A percentile compares a stretch with the other conserved stretches of the same genome.
Conservation (phyloP, 139 green algal genomes). For the Chlamydomonas sphaeroides region DNA sequence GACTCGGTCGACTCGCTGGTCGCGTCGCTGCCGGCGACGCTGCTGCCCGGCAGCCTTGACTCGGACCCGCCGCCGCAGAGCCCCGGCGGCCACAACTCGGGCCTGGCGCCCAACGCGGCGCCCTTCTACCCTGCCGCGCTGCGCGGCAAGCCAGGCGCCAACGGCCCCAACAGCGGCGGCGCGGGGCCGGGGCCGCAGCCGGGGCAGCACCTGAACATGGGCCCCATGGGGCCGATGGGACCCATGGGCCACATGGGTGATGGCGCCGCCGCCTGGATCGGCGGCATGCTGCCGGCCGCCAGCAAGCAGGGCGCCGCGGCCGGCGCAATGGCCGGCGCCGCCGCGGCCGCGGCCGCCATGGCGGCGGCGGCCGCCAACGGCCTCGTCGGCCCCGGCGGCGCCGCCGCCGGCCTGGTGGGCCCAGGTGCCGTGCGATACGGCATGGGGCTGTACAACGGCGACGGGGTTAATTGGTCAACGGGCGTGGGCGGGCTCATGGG, state of each 20-base stretch:
- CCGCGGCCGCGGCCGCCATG: not conserved
- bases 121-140: slow-evolving; percentile 32
- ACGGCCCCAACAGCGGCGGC: not conserved
- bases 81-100: not conserved
- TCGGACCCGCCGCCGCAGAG: not conserved
- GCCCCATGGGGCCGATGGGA: not conserved
- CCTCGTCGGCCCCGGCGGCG: not conserved
- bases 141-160: slow-evolving; percentile 31
- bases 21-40: slow-evolving; percentile 13
- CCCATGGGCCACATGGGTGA: not conserved
- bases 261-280: slow-evolving; percentile 19
- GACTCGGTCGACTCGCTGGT: slow-evolving; percentile 28
- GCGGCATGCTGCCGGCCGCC: not conserved
- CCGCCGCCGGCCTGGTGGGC: not conserved
- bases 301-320: slow-evolving; percentile 17
- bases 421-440: slow-evolving; percentile 18
- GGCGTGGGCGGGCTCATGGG: no score
- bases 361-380: slow-evolving; percentile 5
- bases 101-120: slow-evolving; percentile 22
- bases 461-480: slow-evolving; percentile 38
- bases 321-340: not conserved
- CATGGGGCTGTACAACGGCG: slow-evolving; percentile 31
- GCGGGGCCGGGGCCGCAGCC: not conserved
- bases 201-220: not conserved
- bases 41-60: slow-evolving; percentile 31